Evolutionary conservation across 2,329 filamentous ascomycete genomes (phyloP).

Genomic region (Botrytis sinoallii): DNA sequence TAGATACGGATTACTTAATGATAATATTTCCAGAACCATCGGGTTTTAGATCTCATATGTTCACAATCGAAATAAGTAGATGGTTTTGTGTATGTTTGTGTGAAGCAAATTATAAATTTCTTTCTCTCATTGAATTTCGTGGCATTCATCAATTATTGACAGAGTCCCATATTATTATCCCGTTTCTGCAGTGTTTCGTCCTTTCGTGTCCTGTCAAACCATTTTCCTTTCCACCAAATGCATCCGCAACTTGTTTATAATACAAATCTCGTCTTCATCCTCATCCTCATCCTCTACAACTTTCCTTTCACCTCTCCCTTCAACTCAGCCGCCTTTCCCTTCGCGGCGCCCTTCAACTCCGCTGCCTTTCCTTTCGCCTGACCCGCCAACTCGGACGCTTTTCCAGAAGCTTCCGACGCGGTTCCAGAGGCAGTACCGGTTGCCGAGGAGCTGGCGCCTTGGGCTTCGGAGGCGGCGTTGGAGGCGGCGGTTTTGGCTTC

Average conservation of each 20-base stretch:
- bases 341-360: slow-evolving; percentile 42
- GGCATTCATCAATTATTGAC: background rate
- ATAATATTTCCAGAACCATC: slow-evolving; percentile 2
- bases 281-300: background rate
- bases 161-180: background rate
- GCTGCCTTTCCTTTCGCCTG: slow-evolving; percentile 40
- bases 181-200: background rate
- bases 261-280: background rate
- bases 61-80: background rate
- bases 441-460: slow-evolving; percentile 38
- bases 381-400: slow-evolving; percentile 42
- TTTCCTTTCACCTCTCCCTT: background rate
- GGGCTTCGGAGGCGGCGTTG: slow-evolving; percentile 33
- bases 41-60: background rate
- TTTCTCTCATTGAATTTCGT: background rate
- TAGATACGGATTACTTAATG: slow-evolving; percentile 19
- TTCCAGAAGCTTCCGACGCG: slow-evolving; percentile 41
- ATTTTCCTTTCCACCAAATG: background rate
- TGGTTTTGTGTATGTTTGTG: background rate
- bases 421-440: slow-evolving; percentile 37
- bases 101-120: background rate
- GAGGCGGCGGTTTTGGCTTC: slow-evolving; percentile 36
- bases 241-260: background rate
- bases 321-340: slow-evolving; percentile 26
- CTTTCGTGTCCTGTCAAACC: background rate